Percentiles rank a stretch among this genome's conserved stretches.
Conservation (phyloP, 257 asterid species). For the Marsdenia floribunda region DNA sequence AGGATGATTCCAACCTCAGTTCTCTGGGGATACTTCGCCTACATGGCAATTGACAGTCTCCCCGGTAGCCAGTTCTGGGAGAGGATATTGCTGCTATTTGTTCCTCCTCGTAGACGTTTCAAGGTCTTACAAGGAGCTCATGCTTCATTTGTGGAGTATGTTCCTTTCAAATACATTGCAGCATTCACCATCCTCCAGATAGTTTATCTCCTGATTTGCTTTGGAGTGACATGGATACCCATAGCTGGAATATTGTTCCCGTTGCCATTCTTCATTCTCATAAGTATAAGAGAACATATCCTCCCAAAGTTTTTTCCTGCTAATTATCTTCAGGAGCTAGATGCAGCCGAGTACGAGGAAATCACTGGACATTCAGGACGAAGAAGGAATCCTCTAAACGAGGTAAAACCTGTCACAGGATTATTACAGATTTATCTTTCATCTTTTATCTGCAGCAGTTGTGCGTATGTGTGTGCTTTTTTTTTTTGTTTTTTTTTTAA, state of each 20-base stretch:
- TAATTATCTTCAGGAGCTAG: constrained; percentile 58
- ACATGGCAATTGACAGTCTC: constrained; percentile 97
- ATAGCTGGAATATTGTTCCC: constrained; percentile 87
- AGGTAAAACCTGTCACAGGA: constrained; percentile 27
- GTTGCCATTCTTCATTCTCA: constrained; percentile 67
- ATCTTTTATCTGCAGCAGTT: too few species aligned
- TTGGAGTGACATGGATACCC: constrained; percentile 93
- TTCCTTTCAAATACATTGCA: constrained; percentile 76
- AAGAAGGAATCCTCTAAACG: constrained; percentile 34
- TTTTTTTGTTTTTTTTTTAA: neutral
- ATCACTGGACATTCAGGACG: constrained; percentile 45
- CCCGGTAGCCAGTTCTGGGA: constrained; percentile 98
- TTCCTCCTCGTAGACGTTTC: constrained; percentile 83
- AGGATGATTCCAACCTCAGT: constrained; percentile 87
- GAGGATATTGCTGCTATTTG: constrained; percentile 63
- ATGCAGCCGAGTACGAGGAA: constrained; percentile 87
- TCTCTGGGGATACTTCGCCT: constrained; percentile 96
- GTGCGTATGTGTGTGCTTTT: neutral
- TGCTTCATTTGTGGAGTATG: constrained; percentile 76
- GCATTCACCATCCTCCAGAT: constrained; percentile 63
- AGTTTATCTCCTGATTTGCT: constrained; percentile 56
- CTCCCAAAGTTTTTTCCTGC: constrained; percentile 68
- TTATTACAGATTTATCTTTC: too few species aligned
- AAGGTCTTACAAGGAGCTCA: constrained; percentile 74
- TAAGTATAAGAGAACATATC: constrained; percentile 61